Evolutionary conservation across 805 yeast species (phyloP), one percentile per base, ranked within the genome.

Genomic region (Kuraishia ogatae): DNA sequence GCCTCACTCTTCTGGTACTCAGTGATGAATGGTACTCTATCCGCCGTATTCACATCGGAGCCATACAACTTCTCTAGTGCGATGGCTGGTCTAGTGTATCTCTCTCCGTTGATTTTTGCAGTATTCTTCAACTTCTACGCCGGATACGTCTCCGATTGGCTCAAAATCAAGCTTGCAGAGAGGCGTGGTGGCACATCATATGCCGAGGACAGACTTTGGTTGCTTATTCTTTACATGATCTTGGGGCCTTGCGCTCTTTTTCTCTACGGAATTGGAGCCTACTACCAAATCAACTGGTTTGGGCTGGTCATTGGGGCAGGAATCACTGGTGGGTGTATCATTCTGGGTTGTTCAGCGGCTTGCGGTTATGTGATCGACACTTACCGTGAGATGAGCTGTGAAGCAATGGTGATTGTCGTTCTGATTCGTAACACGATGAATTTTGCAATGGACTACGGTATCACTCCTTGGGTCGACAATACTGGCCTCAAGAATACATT

Each of bases 251-350:
- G 74, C 0, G 82, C 87, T 0, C 68, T 81, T 55, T 74, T 83
- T 58, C 69, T 85, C 13, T 82, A 84, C 77, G 89, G 89, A 50
- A 76, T 83, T 50, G 88, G 87, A 13, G 84, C 87, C 0, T 76
- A 77, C 52, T 74, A 77, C 53, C 74, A 71, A 3, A 68, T 77
- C 39, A 79, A 77, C 53, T 84, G 88, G 87, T 71, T 80, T 54
- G 79, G 81, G 1, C 70, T 79, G 5, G 75, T 78, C 46, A 71
- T 76, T 53, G 85, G 85, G 1, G 71, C 80, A 59, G 88, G 85
- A 1, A 63, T 81, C 48, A 69, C 81, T 46, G 85, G 83, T n/a
- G 84, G 86, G 7, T 66, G 75, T 46, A 74, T 80, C 58, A 68
- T 80, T 56, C 79, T 82, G 53, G 84, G 85, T 11, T 71, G 81